These are phyloP conservation scores for Sugiyamaella xylanicola DNA, from an alignment of 1,139 yeast species.

Conservation along the genomic window DNA sequence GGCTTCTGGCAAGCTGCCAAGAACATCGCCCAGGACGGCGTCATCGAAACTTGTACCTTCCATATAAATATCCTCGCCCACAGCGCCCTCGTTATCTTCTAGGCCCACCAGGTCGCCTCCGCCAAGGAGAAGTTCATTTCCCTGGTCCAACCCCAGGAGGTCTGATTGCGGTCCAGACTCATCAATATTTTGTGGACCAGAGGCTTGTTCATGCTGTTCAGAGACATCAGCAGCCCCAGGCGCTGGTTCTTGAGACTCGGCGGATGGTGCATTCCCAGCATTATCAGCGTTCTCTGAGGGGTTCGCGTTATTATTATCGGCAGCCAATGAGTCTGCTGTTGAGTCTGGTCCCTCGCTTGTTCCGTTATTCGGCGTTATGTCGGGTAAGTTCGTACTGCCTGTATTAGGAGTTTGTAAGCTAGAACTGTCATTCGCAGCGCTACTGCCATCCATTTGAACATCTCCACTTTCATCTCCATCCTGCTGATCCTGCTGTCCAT, in stretches of 20 bases:
- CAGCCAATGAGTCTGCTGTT: too few species aligned
- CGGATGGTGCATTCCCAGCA: too few species aligned
- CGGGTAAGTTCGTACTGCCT: not conserved
- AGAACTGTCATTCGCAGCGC: not conserved
- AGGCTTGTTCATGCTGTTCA: too few species aligned
- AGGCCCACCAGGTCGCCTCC: constrained; percentile 23
- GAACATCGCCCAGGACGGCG: constrained; percentile 14
- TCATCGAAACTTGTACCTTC: constrained; percentile 17
- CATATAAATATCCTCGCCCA: constrained; percentile 21
- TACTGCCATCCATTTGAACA: not conserved
- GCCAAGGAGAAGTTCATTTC: constrained; percentile 23
- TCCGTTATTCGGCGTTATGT: not conserved
- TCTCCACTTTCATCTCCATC: not conserved
- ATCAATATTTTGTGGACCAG: too few species aligned
- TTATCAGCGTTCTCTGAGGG: too few species aligned
- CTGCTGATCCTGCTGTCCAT: constrained; percentile 1
- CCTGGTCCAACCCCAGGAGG: constrained; percentile 10
- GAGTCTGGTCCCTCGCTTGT: too few species aligned
- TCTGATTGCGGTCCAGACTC: not conserved
- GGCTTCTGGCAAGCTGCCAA: constrained; percentile 16
- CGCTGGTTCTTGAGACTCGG: too few species aligned
- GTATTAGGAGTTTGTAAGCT: too few species aligned
- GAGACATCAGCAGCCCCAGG: too few species aligned
- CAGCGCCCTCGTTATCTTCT: constrained; percentile 5
- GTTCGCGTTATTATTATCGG: too few species aligned